A percentile compares a stretch with the other conserved stretches of the same genome.
phyloP scores from a whole-genome alignment of 2,329 filamentous ascomycete species.

The Fusarium sp. region DNA sequence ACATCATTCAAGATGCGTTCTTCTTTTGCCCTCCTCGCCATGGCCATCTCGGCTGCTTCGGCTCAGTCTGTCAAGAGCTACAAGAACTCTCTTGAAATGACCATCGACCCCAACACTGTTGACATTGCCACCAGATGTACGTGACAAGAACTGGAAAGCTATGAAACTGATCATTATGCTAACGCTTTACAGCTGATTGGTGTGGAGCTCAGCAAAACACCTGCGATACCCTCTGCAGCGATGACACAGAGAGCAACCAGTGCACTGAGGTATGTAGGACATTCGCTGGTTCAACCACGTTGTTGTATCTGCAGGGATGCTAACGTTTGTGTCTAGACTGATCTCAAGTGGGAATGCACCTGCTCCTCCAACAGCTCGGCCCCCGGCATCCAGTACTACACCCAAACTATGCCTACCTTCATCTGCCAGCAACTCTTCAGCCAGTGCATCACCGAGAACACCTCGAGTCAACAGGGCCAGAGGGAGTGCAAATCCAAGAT shows the following conservation, averaged over 20 bases:
- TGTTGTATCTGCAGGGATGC: background rate
- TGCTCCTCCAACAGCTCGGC: slow-evolving; percentile 62
- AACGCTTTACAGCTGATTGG: slow-evolving; percentile 59
- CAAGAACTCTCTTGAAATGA: slow-evolving; percentile 57
- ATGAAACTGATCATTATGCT: slow-evolving; percentile 10
- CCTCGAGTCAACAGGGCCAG: slow-evolving; percentile 59
- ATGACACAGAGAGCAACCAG: slow-evolving; percentile 55
- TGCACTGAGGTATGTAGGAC: slow-evolving; percentile 60
- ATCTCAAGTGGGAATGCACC: slow-evolving; percentile 62
- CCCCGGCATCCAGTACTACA: slow-evolving; percentile 66
- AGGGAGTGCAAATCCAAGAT: slow-evolving; percentile 63
- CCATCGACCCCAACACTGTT: slow-evolving; percentile 56
- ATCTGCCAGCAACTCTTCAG: slow-evolving; percentile 64
- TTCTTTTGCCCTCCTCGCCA: slow-evolving; percentile 56
- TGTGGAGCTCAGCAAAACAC: slow-evolving; percentile 65
- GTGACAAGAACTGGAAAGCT: slow-evolving; percentile 33
- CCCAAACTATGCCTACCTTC: slow-evolving; percentile 65
- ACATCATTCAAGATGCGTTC: slow-evolving; percentile 56
- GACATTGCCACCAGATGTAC: slow-evolving; percentile 55
- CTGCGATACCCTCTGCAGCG: slow-evolving; percentile 62
- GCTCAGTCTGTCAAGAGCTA: slow-evolving; percentile 58
- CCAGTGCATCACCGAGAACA: slow-evolving; percentile 61
- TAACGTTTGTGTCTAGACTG: slow-evolving; percentile 49
- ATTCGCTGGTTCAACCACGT: background rate
- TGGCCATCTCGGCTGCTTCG: slow-evolving; percentile 59